Evolutionary conservation across 768 basidiomycete species (phyloP), one percentile per base, ranked within the genome.

Genomic region (Tephrocybe sp.): DNA sequence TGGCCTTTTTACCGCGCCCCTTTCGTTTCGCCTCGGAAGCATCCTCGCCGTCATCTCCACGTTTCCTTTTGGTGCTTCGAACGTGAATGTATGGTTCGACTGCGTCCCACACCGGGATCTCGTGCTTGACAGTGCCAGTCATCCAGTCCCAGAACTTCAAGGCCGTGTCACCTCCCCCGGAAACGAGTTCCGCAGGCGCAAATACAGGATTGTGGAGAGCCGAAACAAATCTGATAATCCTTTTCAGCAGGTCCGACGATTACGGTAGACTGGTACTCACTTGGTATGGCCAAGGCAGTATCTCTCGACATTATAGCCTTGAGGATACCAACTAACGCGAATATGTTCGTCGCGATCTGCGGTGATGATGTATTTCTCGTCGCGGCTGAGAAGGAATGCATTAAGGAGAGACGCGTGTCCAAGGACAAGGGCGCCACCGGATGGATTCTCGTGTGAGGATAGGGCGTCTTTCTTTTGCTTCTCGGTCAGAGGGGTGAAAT

Each of bases 311-410:
- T 80, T 80, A 58, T 86, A 89, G 15, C 93, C 90, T 48, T 88
- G 75, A 0, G 97, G 97, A 62, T 80, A 98, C 81, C 90, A 83
- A 61, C 90, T 94, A 14, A 96, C 80, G 48, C 97, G 78, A 45
- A 99, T 88, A 63, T 98, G 97, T 65, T 98, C 97, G 62, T 99
- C 97, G 39, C 97, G 73, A 63, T 98, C 97, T 0, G 92, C 88
- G 0, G 93, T 93, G 56, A 98, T 78, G 61, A 99, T 85, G 62
- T 78, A 85, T 46, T 76, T 77, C 58, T 86, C 83, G 61, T 90
- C 85, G 0, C 68, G 64, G 0, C 85, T 79, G 48, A 96, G 79
- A 38, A 86, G 61, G 65, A 89, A 86, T 0, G 78, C 68, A 10
- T 88, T 96, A 51, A 98, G 68, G 36, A 92, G 81, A 11, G 94